Conservation (phyloP, 768 basidiomycete genomes). For the Rhizopogon rudus region DNA sequence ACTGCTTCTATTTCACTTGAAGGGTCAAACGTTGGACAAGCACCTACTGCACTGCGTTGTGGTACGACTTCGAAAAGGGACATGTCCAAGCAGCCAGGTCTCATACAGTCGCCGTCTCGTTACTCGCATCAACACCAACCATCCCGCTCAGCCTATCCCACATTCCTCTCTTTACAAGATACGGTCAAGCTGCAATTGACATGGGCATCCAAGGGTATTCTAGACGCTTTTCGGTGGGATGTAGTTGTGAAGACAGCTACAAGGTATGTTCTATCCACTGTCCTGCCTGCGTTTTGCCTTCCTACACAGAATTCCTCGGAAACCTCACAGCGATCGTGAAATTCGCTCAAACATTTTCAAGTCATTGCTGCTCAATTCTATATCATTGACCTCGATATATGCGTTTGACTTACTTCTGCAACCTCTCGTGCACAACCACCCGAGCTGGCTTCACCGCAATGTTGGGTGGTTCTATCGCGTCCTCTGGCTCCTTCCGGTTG, state of each 20-base stretch:
- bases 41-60: no score
- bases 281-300: constrained; percentile 7
- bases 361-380: constrained; percentile 64
- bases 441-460: constrained; percentile 66
- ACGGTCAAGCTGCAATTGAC: constrained; percentile 54
- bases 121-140: constrained; percentile 19
- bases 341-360: constrained; percentile 72
- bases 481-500: constrained; percentile 76
- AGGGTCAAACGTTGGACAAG: no score
- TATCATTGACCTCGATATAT: constrained; percentile 71
- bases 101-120: constrained; percentile 21
- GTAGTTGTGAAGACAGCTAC: constrained; percentile 51
- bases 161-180: constrained; percentile 60
- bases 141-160: constrained; percentile 57
- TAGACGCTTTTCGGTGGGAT: constrained; percentile 74
- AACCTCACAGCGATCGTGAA: constrained; percentile 57
- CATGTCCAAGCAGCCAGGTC: constrained; percentile 21
- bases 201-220: constrained; percentile 55
- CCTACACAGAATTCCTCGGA: constrained; percentile 4
- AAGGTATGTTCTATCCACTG: constrained; percentile 38
- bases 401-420: constrained; percentile 69
- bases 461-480: constrained; percentile 73
- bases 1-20: no score
- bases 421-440: constrained; percentile 58
- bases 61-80: neutral